Evolutionary conservation across 2,329 filamentous ascomycete genomes (phyloP).

Genomic region (Lomentospora prolificans): DNA sequence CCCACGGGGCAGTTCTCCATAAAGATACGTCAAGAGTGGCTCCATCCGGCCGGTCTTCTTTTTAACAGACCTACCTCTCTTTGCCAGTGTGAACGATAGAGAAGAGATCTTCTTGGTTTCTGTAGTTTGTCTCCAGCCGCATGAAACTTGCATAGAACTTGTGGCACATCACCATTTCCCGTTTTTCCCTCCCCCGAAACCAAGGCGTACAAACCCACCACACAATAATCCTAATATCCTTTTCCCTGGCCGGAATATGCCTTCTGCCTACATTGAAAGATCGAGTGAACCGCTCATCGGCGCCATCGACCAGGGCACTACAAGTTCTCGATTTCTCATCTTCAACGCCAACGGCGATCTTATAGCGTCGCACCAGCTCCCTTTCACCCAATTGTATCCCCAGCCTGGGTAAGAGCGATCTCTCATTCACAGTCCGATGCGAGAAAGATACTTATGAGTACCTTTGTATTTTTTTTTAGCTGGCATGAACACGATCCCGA

Average conservation of each 20-base stretch:
- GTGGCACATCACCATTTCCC: not conserved
- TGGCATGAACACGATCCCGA: constrained; percentile 86
- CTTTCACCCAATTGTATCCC: constrained; percentile 66
- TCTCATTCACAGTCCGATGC: too few species aligned
- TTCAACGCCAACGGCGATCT: constrained; percentile 63
- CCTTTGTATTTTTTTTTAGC: constrained; percentile 33
- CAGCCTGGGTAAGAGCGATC: constrained; percentile 53
- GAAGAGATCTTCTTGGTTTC: too few species aligned
- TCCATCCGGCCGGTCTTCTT: not conserved
- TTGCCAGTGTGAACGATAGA: too few species aligned
- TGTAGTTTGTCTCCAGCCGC: not conserved
- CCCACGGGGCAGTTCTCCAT: not conserved
- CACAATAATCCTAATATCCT: not conserved
- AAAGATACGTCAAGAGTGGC: not conserved
- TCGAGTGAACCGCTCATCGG: constrained; percentile 46
- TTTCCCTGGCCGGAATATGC: not conserved
- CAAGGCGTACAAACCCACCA: not conserved
- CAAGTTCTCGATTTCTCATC: constrained; percentile 68
- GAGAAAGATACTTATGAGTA: too few species aligned
- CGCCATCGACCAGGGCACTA: constrained; percentile 73
- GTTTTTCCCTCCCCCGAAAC: not conserved
- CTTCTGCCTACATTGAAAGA: not conserved
- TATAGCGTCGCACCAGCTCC: constrained; percentile 63
- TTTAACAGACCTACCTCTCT: not conserved
- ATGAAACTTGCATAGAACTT: not conserved